Base-by-base conservation (phyloP, 345 rosid species). In the Mangifera indica region DNA sequence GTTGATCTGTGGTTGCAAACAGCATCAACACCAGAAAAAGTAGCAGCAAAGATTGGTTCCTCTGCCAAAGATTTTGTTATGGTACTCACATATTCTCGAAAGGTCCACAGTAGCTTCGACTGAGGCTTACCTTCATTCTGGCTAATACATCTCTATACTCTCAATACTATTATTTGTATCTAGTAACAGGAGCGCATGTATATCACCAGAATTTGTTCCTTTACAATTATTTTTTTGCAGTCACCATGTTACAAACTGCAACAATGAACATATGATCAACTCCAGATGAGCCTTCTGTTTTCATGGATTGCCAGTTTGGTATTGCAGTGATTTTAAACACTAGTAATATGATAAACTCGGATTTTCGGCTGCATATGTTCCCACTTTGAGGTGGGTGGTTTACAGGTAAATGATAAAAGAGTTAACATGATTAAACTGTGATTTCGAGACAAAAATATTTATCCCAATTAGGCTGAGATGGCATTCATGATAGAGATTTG, bases 1-100 rank as follows among this genome's bases (percentile, higher is more conserved):
- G 85, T 91, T 11, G 93, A 95, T 69, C 69, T 78, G 76, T 95
- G 99, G 97, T 69, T 88, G 63, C 85, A 79, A 72, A 84, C 77
- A 45, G 76, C 84, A 10, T 71, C 93, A 15, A 81, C 83, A 20
- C 67, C 89, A 11, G 87, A 86, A 44, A 83, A 75, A 25, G 81
- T 89, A 46, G 42, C 81, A 10, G 87, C 90, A 51, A 72, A 76
- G 0, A 63, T 87, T 18, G 99, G 99, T 67, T 87, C 93, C 1
- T 88, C 97, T 1, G 97, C 97, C 0, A 85, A 89, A 82, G 98
- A 88, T 66, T 92, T 84, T 59, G 82, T 88, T 29, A 90, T 92
- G 96, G 92, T 89, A 63, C 85, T 94, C 71, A 82, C 76, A 2
- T 92, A 92, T 72, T 78, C 90, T 64, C 87, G 91, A 13, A 92